These are phyloP conservation scores for Saccharomyces cerevisiae DNA, from an alignment of 805 yeast genomes.

Conservation along the genomic window DNA sequence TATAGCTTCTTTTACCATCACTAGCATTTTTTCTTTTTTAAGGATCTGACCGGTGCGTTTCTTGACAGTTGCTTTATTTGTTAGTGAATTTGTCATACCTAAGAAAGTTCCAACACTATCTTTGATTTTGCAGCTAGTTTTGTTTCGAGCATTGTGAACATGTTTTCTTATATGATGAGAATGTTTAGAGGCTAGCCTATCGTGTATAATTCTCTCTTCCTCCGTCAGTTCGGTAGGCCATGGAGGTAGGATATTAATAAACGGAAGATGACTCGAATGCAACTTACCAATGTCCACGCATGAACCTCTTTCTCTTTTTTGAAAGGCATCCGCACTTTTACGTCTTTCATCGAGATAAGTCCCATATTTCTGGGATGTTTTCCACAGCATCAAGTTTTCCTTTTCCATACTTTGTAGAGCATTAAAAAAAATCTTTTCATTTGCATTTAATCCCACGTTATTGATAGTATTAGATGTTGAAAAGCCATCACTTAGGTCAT, in stretches of 20 bases:
- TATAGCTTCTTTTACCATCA: conserved; percentile 41
- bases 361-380: background rate
- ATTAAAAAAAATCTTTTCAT: background rate
- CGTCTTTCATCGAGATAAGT: background rate
- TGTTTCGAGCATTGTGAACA: conserved; percentile 2
- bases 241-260: background rate
- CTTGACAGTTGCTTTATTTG: conserved; percentile 6
- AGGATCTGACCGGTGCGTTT: conserved; percentile 50
- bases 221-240: background rate
- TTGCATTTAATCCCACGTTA: background rate
- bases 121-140: background rate
- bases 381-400: background rate
- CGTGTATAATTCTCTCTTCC: background rate
- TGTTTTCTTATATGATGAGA: conserved; percentile 18
- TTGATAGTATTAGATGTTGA: background rate
- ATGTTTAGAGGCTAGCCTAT: conserved; percentile 11
- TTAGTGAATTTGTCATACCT: background rate
- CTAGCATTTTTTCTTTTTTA: conserved; percentile 60
- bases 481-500: background rate
- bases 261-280: background rate
- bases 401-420: background rate
- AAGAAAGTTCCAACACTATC: conserved; percentile 1
- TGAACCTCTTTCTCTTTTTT: background rate
- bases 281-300: background rate
- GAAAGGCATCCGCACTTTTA: background rate